Evolutionary conservation across 768 basidiomycete genomes (phyloP), one percentile per base, ranked within the genome.

Genomic region (Rhodosporidiobolus sp.): DNA sequence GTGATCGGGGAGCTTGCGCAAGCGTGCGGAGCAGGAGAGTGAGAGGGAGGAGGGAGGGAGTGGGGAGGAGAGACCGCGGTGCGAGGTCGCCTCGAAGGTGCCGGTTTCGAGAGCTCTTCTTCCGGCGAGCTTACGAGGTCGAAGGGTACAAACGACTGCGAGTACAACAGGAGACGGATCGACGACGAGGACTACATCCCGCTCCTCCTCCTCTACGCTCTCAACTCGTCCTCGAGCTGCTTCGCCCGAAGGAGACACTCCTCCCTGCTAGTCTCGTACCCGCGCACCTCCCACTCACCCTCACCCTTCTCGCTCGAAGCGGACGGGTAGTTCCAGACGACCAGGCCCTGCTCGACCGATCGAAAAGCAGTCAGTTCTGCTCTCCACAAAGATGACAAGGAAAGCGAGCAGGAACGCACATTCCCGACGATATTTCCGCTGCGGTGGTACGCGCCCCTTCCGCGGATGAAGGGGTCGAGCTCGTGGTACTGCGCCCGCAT

Each of bases 401-500:
- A 45, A 32, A 14, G 20, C 28, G 24, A 26, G 10, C 26, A 48
- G 22, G n/a, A 24, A 66, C 67, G 52, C 46, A 68, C 71, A 57
- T 72, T 72, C 11, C 71, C 71, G 45, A 72, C 62, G 24, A 72
- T 72, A 28, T 72, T 75, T 2, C 76, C 76, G 35, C 73, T 61
- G 4, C 77, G 67, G 34, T 72, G 72, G 62, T 72, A 76, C 7
- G 73, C 70, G 4, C 69, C 70, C 9, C 67, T 32, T 4, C 75
- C 75, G 3, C 77, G 61, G 10, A 73, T 68, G 67, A 56, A 76
- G 9, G 72, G 75, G 50, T 78, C 77, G 22, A 78, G 67, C 45
- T 61, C 61, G 46, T 70, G 68, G 63, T 76, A 78, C 38, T 76
- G 74, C 28, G 72, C 70, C 2, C 75, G 67, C 67, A 78, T 66